Evolutionary conservation across 1,139 yeast species (phyloP).

Genomic region (Suzukiozyma palmioleophila): DNA sequence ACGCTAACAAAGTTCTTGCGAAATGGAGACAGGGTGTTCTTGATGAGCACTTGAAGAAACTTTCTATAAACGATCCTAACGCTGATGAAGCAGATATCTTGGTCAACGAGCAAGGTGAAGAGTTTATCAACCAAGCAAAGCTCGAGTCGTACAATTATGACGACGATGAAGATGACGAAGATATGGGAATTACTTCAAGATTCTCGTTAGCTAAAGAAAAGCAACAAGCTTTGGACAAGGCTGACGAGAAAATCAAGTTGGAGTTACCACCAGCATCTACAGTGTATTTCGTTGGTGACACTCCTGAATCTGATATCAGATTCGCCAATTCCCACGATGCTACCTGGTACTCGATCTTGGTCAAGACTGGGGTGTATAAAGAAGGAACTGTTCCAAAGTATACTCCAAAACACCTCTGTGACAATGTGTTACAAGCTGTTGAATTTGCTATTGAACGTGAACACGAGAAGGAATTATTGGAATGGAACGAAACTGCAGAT

Average conservation of each 20-base stretch:
- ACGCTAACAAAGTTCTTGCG: constrained; percentile 69
- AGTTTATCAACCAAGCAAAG: constrained; percentile 41
- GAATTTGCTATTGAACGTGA: constrained; percentile 79
- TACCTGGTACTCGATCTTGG: constrained; percentile 80
- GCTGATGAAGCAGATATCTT: constrained; percentile 45
- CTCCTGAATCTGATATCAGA: constrained; percentile 87
- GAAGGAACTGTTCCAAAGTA: constrained; percentile 76
- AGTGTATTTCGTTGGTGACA: constrained; percentile 85
- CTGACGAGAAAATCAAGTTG: constrained; percentile 39
- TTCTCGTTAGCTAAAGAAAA: not conserved
- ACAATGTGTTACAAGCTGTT: constrained; percentile 76
- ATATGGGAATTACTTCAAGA: constrained; percentile 4
- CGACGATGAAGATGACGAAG: constrained; percentile 29
- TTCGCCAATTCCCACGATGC: constrained; percentile 84
- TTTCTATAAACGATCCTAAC: constrained; percentile 42
- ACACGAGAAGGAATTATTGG: constrained; percentile 62
- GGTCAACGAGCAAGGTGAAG: constrained; percentile 46
- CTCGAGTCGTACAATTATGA: constrained; percentile 33
- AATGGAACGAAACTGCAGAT: constrained; percentile 59
- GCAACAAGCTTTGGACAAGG: constrained; percentile 22
- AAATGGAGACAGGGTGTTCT: constrained; percentile 76
- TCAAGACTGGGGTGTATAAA: constrained; percentile 83
- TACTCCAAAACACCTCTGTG: constrained; percentile 68
- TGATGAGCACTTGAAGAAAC: constrained; percentile 64
- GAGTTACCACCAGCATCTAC: constrained; percentile 80